phyloP scores from a whole-genome alignment of 371 early-diverging fungal species.

The Basidiobolus meristosporus region DNA sequence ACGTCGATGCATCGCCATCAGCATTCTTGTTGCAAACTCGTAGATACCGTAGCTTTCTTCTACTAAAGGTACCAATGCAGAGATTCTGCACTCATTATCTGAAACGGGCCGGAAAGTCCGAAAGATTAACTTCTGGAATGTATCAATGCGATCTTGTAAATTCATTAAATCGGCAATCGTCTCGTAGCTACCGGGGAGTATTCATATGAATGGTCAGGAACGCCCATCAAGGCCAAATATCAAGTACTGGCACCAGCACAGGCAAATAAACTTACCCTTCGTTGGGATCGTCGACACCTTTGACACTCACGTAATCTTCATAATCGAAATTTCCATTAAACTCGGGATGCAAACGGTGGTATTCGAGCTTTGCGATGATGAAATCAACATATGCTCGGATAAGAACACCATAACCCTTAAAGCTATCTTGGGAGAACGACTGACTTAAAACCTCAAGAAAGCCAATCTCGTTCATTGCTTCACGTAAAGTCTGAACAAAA shows the following conservation, averaged over 20 bases:
- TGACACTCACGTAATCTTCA: slow-evolving; percentile 85
- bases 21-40: slow-evolving; percentile 84
- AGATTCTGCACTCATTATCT: slow-evolving; percentile 87
- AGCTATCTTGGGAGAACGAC: slow-evolving; percentile 25
- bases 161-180: slow-evolving; percentile 84
- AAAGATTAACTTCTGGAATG: slow-evolving; percentile 78
- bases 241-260: neutral
- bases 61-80: slow-evolving; percentile 87
- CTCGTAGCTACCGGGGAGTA: slow-evolving; percentile 55
- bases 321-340: slow-evolving; percentile 92
- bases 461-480: slow-evolving; percentile 41
- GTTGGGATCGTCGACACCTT: slow-evolving; percentile 89
- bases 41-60: slow-evolving; percentile 93
- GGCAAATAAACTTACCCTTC: slow-evolving; percentile 61
- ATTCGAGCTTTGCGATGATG: slow-evolving; percentile 74
- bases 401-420: slow-evolving; percentile 55
- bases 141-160: slow-evolving; percentile 77
- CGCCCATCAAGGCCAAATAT: neutral
- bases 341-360: slow-evolving; percentile 78
- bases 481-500: slow-evolving; percentile 39
- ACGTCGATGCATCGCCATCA: slow-evolving; percentile 90
- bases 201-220: slow-evolving; percentile 62
- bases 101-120: slow-evolving; percentile 60
- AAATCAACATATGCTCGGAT: slow-evolving; percentile 85
- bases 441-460: slow-evolving; percentile 26